A percentile compares a stretch with the other conserved stretches of the same genome.
These are phyloP conservation scores for Epichloe sibirici DNA, from an alignment of 2,329 filamentous ascomycete genomes.

Conservation along the genomic window DNA sequence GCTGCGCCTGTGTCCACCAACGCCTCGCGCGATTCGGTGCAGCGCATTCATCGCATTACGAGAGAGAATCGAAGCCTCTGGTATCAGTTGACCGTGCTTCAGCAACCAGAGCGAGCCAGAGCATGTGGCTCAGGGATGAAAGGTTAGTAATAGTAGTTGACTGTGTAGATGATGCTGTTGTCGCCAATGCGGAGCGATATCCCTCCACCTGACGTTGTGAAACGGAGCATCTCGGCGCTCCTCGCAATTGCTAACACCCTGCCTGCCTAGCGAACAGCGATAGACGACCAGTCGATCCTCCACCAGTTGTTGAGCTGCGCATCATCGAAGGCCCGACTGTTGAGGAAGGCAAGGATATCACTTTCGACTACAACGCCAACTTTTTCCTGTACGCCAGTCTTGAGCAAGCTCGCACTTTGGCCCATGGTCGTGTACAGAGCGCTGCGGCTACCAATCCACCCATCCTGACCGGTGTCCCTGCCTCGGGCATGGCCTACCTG, in stretches of 20 bases:
- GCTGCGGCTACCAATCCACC: conserved; percentile 60
- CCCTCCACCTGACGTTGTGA: too few species aligned
- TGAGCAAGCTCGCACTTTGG: conserved; percentile 72
- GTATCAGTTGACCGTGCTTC: conserved; percentile 76
- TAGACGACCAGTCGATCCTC: conserved; percentile 83
- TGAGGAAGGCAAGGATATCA: conserved; percentile 55
- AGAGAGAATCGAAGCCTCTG: conserved; percentile 65
- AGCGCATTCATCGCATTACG: conserved; percentile 42
- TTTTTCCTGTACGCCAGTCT: conserved; percentile 95
- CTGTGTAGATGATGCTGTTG: too few species aligned
- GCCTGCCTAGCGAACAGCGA: conserved; percentile 38
- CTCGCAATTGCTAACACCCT: conserved; percentile 9
- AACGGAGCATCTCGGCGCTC: not conserved
- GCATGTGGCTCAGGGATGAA: conserved; percentile 94
- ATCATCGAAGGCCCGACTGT: conserved; percentile 63
- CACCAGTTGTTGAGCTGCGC: conserved; percentile 83
- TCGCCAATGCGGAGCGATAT: too few species aligned
- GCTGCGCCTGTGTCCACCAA: conserved; percentile 14
- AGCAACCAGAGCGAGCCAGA: conserved; percentile 87
- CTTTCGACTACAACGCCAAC: conserved; percentile 87
- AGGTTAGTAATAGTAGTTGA: conserved; percentile 49
- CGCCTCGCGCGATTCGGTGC: conserved; percentile 23
- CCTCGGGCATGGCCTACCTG: conserved; percentile 90
- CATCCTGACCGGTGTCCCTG: conserved; percentile 85
- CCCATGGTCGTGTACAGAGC: conserved; percentile 61